These are phyloP conservation scores for Cryptococcus amylolentus DNA, from an alignment of 1,284 basidiomycete genomes.

Conservation along the genomic window DNA sequence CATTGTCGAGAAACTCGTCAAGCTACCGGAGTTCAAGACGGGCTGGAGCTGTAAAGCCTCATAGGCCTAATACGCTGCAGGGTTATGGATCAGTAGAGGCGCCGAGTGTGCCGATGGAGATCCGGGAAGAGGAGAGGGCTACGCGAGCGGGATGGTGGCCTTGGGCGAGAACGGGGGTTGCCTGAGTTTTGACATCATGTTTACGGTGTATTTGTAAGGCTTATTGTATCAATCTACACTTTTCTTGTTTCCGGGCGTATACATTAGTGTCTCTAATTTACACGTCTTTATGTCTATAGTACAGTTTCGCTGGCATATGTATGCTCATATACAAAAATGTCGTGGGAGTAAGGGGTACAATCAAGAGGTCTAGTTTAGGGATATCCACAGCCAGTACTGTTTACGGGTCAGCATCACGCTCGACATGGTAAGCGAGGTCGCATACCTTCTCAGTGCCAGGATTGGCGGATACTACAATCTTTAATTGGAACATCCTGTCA, in stretches of 20 bases:
- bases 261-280: neutral
- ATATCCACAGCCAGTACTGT: conserved; percentile 23
- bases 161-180: neutral
- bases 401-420: neutral
- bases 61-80: conserved; percentile 2
- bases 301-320: neutral
- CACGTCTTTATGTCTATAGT: neutral
- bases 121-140: neutral
- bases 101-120: neutral
- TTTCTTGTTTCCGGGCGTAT: neutral
- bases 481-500: conserved; percentile 73
- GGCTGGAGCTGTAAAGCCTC: neutral
- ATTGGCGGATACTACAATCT: conserved; percentile 26
- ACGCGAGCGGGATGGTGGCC: conserved; percentile 1
- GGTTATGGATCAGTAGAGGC: conserved; percentile 12
- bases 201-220: neutral
- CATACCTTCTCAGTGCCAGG: conserved; percentile 46
- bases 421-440: neutral
- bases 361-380: conserved; percentile 6
- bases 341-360: neutral
- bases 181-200: neutral
- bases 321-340: neutral
- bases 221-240: neutral
- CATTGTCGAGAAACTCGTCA: no score
- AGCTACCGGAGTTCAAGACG: no score